Conservation (phyloP, 345 rosid genomes). For the Anastatica hierochuntica region DNA sequence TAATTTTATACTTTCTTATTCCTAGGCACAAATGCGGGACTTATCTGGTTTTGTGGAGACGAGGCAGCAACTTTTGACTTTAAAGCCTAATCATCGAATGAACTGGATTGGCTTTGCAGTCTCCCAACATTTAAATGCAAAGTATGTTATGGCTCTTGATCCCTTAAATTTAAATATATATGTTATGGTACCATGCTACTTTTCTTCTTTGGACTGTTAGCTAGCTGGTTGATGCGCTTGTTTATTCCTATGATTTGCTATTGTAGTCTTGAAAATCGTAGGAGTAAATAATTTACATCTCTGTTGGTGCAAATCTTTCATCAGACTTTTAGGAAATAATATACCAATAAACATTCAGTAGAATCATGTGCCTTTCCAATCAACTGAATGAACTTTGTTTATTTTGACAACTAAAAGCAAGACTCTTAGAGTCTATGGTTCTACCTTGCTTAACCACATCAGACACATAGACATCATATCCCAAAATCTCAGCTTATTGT, state of each 20-base stretch:
- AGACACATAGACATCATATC: too few species aligned
- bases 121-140: conserved; percentile 79
- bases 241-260: conserved; percentile 5
- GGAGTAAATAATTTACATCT: neutral
- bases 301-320: neutral
- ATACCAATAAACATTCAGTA: neutral
- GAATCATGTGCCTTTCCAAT: neutral
- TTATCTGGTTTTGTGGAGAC: conserved; percentile 94
- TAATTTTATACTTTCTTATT: conserved; percentile 6
- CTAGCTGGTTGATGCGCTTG: neutral
- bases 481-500: too few species aligned
- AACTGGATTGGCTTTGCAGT: conserved; percentile 99
- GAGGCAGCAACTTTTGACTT: conserved; percentile 80
- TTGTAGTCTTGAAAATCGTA: neutral
- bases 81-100: conserved; percentile 98
- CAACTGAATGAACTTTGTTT: neutral
- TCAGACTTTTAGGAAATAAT: conserved; percentile 4
- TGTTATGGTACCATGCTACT: neutral
- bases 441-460: too few species aligned
- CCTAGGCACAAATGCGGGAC: conserved; percentile 99
- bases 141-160: conserved; percentile 42
- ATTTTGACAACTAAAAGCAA: neutral
- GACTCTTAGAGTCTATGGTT: too few species aligned
- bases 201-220: neutral
- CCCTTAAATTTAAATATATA: neutral